Evolutionary conservation across 345 rosid species (phyloP).

Genomic region (Sisymbrium irio): DNA sequence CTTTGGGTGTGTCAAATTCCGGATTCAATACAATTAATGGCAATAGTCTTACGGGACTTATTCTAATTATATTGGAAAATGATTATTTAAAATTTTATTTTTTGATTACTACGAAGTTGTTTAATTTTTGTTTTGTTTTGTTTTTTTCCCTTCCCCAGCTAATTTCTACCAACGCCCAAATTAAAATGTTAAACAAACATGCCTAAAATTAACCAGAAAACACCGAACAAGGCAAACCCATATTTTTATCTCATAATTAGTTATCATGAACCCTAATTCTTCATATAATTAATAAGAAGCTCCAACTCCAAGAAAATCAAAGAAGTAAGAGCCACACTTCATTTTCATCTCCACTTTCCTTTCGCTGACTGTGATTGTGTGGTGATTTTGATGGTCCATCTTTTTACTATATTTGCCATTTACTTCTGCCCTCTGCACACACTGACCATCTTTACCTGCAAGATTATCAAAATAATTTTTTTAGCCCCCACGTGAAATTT

Average conservation of each 20-base stretch:
- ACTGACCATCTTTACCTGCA: slow-evolving; percentile 40
- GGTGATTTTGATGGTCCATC: slow-evolving; percentile 39
- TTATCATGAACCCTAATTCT: slow-evolving; percentile 6
- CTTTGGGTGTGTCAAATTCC: neutral
- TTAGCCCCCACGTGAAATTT: slow-evolving; percentile 38
- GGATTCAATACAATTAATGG: neutral
- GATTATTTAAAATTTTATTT: slow-evolving; percentile 4
- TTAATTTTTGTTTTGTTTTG: neutral
- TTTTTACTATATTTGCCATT: slow-evolving; percentile 34
- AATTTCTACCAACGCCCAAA: neutral
- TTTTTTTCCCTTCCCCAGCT: neutral
- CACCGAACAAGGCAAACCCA: neutral
- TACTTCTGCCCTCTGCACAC: slow-evolving; percentile 36
- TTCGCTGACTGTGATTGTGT: slow-evolving; percentile 29
- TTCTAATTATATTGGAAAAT: neutral
- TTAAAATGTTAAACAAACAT: slow-evolving; percentile 15
- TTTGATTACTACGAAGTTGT: slow-evolving; percentile 1
- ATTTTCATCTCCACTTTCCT: slow-evolving; percentile 17
- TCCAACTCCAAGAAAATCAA: slow-evolving; percentile 40
- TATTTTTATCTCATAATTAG: slow-evolving; percentile 6
- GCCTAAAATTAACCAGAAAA: slow-evolving; percentile 15
- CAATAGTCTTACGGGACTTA: neutral
- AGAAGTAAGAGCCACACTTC: slow-evolving; percentile 28
- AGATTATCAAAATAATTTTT: slow-evolving; percentile 3
- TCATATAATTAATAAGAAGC: slow-evolving; percentile 13